Evolutionary conservation across 2,329 filamentous ascomycete species (phyloP).

Genomic region (Neofusicoccum ribis): DNA sequence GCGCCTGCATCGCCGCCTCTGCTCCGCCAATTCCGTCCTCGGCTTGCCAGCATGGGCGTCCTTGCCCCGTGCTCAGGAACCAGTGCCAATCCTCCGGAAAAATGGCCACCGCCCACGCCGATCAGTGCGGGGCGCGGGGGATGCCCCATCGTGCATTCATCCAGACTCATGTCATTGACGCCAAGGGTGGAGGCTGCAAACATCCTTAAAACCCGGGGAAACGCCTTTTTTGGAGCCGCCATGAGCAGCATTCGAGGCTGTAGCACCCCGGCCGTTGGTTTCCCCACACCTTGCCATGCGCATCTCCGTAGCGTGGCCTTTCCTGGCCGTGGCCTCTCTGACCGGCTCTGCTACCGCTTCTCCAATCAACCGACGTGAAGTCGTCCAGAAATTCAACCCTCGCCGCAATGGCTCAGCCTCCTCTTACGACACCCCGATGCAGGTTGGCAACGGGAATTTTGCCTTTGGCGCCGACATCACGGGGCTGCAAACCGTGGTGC

Average conservation of each 20-base stretch:
- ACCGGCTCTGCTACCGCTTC: background rate
- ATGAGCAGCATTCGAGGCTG: background rate
- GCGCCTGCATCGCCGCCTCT: background rate
- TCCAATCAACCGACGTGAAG: constrained; percentile 31
- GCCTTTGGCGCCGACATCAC: constrained; percentile 51
- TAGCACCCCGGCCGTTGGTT: background rate
- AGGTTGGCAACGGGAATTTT: constrained; percentile 51
- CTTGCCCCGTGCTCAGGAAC: constrained; percentile 18
- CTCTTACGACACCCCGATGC: constrained; percentile 53
- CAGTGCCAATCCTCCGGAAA: constrained; percentile 13
- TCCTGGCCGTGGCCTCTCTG: background rate
- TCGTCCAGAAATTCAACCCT: constrained; percentile 47
- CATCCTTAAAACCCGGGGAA: background rate
- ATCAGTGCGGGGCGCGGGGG: constrained; percentile 19
- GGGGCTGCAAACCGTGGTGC: constrained; percentile 47
- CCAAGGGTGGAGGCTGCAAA: background rate
- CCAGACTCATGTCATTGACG: background rate
- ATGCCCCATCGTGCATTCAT: constrained; percentile 9
- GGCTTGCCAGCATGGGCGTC: background rate
- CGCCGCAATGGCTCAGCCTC: constrained; percentile 45
- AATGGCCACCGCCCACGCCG: constrained; percentile 10
- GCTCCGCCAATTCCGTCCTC: background rate
- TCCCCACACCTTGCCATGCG: background rate
- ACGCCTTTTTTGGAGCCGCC: background rate
- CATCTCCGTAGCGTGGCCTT: background rate